phyloP scores from a whole-genome alignment of 768 basidiomycete genomes.

The Mycena polygramma region DNA sequence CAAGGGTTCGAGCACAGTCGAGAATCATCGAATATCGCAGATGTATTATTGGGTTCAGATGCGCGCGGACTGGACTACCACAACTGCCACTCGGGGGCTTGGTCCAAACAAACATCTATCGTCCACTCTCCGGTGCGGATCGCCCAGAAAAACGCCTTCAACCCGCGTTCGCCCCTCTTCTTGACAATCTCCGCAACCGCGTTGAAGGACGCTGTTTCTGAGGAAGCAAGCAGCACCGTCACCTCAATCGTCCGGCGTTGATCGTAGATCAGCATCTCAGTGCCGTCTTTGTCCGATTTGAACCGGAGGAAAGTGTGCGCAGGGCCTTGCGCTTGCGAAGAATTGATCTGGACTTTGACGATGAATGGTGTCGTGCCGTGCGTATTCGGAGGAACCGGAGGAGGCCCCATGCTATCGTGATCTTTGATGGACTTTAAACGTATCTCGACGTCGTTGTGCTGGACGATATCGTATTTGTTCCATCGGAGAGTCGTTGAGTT shows the following conservation, averaged over 20 bases:
- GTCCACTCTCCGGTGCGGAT: constrained; percentile 35
- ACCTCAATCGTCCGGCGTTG: constrained; percentile 28
- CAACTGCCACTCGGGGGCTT: constrained; percentile 27
- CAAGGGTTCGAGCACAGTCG: no score
- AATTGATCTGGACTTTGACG: constrained; percentile 33
- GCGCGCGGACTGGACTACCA: constrained; percentile 17
- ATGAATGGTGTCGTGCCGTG: constrained; percentile 37
- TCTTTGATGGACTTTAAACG: background rate
- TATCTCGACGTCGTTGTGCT: constrained; percentile 16
- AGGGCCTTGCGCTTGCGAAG: constrained; percentile 9
- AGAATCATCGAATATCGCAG: no score
- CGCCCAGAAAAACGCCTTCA: constrained; percentile 36
- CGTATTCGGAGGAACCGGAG: constrained; percentile 20
- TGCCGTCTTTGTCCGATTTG: background rate
- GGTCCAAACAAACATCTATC: constrained; percentile 34
- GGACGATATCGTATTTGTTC: constrained; percentile 31
- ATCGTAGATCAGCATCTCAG: constrained; percentile 27
- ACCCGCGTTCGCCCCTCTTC: constrained; percentile 15
- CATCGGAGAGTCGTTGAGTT: background rate
- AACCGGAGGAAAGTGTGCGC: background rate
- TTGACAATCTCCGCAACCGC: constrained; percentile 20
- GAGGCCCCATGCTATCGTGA: constrained; percentile 1
- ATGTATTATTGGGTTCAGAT: no score
- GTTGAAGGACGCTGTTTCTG: constrained; percentile 4
- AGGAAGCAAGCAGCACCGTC: background rate